Evolutionary conservation across 1,284 basidiomycete species (phyloP).

Genomic region (Fomitopsis pinicola): DNA sequence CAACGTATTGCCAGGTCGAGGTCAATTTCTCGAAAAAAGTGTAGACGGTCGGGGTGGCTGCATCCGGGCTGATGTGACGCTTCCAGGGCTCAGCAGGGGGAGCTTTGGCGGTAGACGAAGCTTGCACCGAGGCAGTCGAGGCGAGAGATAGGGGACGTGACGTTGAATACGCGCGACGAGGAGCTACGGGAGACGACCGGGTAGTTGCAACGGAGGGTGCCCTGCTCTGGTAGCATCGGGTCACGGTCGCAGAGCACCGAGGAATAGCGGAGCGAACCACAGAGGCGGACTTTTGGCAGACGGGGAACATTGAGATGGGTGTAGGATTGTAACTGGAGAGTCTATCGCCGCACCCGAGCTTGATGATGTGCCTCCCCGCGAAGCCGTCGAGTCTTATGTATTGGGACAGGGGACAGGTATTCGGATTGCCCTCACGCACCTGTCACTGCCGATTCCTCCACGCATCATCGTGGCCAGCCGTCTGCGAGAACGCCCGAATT

Average conservation of each 20-base stretch:
- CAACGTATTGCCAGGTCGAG: constrained; percentile 35
- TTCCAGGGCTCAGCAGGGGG: constrained; percentile 22
- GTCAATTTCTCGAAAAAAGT: constrained; percentile 31
- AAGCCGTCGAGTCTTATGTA: not conserved
- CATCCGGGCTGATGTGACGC: constrained; percentile 18
- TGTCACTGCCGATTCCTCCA: not conserved
- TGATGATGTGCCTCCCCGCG: too few species aligned
- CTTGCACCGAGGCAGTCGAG: not conserved
- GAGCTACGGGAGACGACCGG: not conserved
- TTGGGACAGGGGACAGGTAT: not conserved
- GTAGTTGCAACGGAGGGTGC: not conserved
- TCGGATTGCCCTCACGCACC: not conserved
- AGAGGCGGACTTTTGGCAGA: not conserved
- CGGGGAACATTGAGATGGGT: not conserved
- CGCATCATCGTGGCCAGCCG: not conserved
- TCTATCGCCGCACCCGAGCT: not conserved
- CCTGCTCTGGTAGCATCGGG: not conserved
- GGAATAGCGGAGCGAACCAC: not conserved
- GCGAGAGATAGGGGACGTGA: not conserved
- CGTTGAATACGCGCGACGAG: not conserved
- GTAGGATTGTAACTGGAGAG: not conserved
- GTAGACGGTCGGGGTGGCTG: constrained; percentile 23
- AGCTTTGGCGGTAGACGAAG: not conserved
- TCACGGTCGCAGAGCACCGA: not conserved
- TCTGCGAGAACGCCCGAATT: not conserved